These are phyloP conservation scores for Fusarium udum DNA, from an alignment of 2,329 filamentous ascomycete species.

Conservation along the genomic window DNA sequence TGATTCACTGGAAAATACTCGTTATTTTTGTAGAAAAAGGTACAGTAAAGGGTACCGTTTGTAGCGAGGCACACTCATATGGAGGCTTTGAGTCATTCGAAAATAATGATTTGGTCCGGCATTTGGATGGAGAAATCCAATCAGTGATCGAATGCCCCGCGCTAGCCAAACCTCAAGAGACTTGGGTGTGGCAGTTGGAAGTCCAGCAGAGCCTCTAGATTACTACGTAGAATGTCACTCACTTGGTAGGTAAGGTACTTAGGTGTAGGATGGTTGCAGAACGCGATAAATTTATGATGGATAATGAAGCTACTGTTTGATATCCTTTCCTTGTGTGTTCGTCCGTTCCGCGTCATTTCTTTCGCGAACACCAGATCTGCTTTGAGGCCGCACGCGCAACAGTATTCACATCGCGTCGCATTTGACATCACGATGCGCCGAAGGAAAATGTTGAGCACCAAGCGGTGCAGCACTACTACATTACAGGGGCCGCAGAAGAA, in stretches of 20 bases:
- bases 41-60: slow-evolving; percentile 13
- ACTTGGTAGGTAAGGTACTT: neutral
- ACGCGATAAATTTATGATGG: neutral
- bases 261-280: neutral
- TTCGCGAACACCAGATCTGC: neutral
- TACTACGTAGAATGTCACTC: neutral
- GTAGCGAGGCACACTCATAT: slow-evolving; percentile 15
- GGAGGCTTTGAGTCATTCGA: slow-evolving; percentile 48
- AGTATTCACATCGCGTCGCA: neutral
- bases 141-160: slow-evolving; percentile 45
- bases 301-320: neutral
- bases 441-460: neutral
- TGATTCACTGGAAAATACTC: neutral
- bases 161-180: slow-evolving; percentile 39
- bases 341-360: neutral
- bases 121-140: slow-evolving; percentile 36
- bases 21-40: neutral
- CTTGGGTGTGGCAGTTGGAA: slow-evolving; percentile 4
- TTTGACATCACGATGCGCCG: neutral
- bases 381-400: neutral
- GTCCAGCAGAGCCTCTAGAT: slow-evolving; percentile 27
- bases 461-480: neutral
- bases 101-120: slow-evolving; percentile 41
- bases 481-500: too few species aligned
- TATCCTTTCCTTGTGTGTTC: neutral